These are phyloP conservation scores for Cryptococcus wingfieldii DNA, from an alignment of 1,284 basidiomycete genomes.

Conservation along the genomic window DNA sequence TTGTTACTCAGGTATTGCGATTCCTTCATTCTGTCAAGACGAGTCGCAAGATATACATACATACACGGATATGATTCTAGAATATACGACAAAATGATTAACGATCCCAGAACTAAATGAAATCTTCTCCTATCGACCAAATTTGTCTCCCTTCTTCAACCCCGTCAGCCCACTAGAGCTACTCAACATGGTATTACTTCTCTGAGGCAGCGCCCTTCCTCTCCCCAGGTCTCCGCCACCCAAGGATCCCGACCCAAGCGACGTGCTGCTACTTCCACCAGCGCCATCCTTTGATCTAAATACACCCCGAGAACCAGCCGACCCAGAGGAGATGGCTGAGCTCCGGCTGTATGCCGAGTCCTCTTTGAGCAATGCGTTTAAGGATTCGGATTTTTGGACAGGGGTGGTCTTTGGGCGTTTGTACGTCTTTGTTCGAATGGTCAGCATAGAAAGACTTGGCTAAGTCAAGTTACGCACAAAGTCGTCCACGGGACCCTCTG, in stretches of 20 bases:
- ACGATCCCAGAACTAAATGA: not conserved
- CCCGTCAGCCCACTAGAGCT: conserved; percentile 16
- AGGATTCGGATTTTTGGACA: conserved; percentile 12
- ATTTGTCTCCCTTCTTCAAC: conserved; percentile 15
- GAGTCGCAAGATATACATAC: too few relatives aligned
- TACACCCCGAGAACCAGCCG: not conserved
- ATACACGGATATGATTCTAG: not conserved
- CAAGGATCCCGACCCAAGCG: not conserved
- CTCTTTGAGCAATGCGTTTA: conserved; percentile 22
- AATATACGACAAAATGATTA: not conserved
- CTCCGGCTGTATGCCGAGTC: conserved; percentile 7
- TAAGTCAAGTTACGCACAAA: too few relatives aligned
- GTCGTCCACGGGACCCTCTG: too few relatives aligned
- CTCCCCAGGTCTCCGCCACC: not conserved
- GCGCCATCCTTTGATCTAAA: not conserved
- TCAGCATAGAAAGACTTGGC: not conserved
- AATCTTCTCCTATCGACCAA: conserved; percentile 4
- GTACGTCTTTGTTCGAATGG: not conserved
- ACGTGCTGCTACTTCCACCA: too few relatives aligned
- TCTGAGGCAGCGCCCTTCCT: conserved; percentile 9
- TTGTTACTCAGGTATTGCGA: too few relatives aligned
- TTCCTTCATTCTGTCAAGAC: too few relatives aligned
- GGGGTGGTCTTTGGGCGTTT: not conserved
- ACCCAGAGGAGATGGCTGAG: not conserved
- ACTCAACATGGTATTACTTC: conserved; percentile 8